phyloP scores from a whole-genome alignment of 2,329 filamentous ascomycete genomes.

The Byssochlamys sp. region DNA sequence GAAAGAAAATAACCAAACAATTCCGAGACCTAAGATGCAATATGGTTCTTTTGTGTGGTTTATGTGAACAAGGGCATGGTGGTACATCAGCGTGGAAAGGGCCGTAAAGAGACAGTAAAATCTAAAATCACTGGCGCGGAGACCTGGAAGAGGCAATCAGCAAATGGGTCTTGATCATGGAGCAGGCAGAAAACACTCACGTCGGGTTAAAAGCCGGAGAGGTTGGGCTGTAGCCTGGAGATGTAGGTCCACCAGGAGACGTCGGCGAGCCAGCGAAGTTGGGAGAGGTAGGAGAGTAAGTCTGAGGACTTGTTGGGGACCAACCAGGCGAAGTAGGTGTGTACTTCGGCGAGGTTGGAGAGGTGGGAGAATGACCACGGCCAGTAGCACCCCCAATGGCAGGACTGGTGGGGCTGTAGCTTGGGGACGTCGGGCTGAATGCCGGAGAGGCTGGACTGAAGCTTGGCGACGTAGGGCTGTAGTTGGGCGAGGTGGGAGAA shows the following conservation, averaged over 20 bases:
- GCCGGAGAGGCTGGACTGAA: conserved; percentile 44
- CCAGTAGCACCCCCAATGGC: conserved; percentile 32
- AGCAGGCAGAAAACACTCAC: conserved; percentile 19
- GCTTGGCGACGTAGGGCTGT: conserved; percentile 51
- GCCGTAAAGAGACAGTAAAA: conserved; percentile 12
- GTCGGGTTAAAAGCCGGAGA: conserved; percentile 36
- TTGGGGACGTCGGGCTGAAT: conserved; percentile 50
- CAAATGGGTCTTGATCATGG: not conserved
- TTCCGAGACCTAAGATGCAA: conserved; percentile 26
- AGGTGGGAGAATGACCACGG: conserved; percentile 35
- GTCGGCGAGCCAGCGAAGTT: conserved; percentile 39
- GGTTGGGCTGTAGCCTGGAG: conserved; percentile 36
- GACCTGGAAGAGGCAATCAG: conserved; percentile 22
- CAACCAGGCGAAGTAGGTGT: conserved; percentile 47
- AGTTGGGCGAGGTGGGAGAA: conserved; percentile 52
- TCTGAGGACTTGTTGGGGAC: conserved; percentile 38
- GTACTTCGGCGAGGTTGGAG: conserved; percentile 45
- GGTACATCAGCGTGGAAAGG: conserved; percentile 23
- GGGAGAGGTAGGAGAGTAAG: conserved; percentile 42
- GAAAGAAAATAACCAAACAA: conserved; percentile 31
- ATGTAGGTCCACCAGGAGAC: conserved; percentile 31
- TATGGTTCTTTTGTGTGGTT: conserved; percentile 27
- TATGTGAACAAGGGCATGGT: conserved; percentile 23
- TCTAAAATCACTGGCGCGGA: conserved; percentile 30
- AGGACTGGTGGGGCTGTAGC: conserved; percentile 48